These are phyloP conservation scores for Metschnikowia drakensbergensis DNA, from an alignment of 805 yeast species.

Conservation along the genomic window DNA sequence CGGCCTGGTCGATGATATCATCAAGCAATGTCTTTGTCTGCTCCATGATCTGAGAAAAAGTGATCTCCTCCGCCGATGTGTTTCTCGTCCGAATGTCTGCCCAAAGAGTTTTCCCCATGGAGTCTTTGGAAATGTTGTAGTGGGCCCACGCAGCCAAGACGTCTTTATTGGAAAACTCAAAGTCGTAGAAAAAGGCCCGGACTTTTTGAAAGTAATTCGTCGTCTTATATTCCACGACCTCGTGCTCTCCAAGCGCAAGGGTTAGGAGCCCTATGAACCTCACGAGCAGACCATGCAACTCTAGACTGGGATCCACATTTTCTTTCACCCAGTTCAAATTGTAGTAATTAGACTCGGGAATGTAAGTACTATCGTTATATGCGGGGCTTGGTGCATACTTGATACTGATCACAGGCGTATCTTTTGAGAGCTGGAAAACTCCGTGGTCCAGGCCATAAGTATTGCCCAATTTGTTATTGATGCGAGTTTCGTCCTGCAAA, in stretches of 20 bases:
- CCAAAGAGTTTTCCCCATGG: constrained; percentile 21
- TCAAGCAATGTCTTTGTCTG: constrained; percentile 22
- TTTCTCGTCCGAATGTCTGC: constrained; percentile 17
- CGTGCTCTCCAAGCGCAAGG: constrained; percentile 38
- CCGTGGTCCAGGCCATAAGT: constrained; percentile 23
- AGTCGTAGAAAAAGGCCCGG: constrained; percentile 15
- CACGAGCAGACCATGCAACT: constrained; percentile 35
- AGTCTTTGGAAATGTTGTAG: constrained; percentile 15
- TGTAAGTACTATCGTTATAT: constrained; percentile 25
- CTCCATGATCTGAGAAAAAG: constrained; percentile 12
- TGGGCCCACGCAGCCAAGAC: constrained; percentile 22
- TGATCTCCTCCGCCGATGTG: constrained; percentile 9
- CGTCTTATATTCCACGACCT: constrained; percentile 30
- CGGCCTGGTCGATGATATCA: constrained; percentile 22
- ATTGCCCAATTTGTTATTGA: constrained; percentile 31
- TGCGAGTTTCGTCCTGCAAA: constrained; percentile 28
- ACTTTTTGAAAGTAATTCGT: constrained; percentile 20
- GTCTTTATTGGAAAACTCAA: constrained; percentile 13
- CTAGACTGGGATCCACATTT: constrained; percentile 23
- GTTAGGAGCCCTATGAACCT: constrained; percentile 34
- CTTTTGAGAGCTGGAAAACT: constrained; percentile 29
- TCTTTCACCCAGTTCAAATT: constrained; percentile 30
- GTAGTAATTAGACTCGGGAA: constrained; percentile 36
- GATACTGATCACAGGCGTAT: constrained; percentile 31
- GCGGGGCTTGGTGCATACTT: constrained; percentile 30